Conservation (phyloP, 805 yeast species). For the Cyberlindnera amylophila region DNA sequence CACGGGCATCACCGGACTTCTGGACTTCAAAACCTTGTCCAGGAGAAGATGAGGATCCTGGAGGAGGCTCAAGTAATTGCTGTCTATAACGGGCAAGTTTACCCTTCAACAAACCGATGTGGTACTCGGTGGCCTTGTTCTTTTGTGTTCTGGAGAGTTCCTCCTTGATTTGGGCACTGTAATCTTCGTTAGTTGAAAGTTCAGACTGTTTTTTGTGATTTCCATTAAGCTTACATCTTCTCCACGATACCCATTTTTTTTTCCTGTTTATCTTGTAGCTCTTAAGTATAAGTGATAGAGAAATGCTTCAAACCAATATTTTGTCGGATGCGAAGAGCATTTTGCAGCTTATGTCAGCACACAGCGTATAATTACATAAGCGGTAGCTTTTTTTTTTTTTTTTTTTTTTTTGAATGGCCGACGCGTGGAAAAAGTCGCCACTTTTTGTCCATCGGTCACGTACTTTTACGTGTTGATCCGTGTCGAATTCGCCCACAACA, state of each 20-base stretch:
- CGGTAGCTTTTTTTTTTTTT: background rate
- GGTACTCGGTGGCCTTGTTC: conserved; percentile 97
- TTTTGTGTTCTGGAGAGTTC: conserved; percentile 95
- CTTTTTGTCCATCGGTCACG: background rate
- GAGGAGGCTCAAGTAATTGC: conserved; percentile 86
- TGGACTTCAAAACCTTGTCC: conserved; percentile 91
- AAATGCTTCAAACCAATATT: too few relatives aligned
- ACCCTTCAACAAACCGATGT: conserved; percentile 89
- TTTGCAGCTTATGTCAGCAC: too few relatives aligned
- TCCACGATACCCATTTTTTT: conserved; percentile 18
- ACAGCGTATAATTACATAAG: background rate
- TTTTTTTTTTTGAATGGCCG: background rate
- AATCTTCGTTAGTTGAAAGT: background rate
- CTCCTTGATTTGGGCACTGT: conserved; percentile 28
- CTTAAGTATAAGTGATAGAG: too few relatives aligned
- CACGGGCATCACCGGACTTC: conserved; percentile 95
- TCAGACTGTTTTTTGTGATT: too few relatives aligned
- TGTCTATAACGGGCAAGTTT: conserved; percentile 90
- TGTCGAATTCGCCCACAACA: background rate
- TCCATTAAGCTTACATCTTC: conserved; percentile 11
- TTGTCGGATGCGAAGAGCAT: background rate
- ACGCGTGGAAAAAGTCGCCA: conserved; percentile 3
- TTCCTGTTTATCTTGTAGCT: background rate
- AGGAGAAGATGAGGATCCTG: conserved; percentile 57
- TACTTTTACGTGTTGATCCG: background rate